Evolutionary conservation across 805 yeast species (phyloP), one percentile per base, ranked within the genome.

Genomic region (Lipomyces yamadae): DNA sequence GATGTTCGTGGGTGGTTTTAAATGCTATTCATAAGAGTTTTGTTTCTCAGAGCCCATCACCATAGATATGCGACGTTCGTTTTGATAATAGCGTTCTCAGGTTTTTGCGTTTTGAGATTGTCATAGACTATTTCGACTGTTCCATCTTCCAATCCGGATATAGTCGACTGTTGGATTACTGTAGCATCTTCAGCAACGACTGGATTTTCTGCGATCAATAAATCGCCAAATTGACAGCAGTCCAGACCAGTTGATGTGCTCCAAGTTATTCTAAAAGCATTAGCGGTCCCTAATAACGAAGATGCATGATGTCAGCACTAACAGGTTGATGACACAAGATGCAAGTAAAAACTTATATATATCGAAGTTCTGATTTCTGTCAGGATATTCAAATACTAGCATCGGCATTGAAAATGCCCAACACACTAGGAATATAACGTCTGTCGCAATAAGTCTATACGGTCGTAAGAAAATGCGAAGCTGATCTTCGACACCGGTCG

Each of bases 381-480:
- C 57, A 4, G 71, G 71, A 45, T 35, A 62, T 18, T 58, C 58
- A 18, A 67, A 29, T 6, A 61, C 56, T 32, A 68, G 39, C n/a
- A 61, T 45, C 3, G 71, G 71, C 13, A 67, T 52, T 4, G 63
- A 35, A 24, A 62, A 32, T 8, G 67, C 61, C 71, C 71, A 68
- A 10, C 60, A 42, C 3, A 58, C 62, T 11, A 67, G 29, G 32
- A 67, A 67, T n/a, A 48, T 32, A 7, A 65, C 34, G 39, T 68
- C 70, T 5, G 52, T 29, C 13, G 55, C 37, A 34, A 66, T 24
- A 15, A 50, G 24, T 30, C 66, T 45, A 11, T 29, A 30, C 3
- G 70, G 67, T 2, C 37, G 30, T 7, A 11, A 3, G 30, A 39
- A 66, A 5, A 58, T 18, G 8, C 35, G 50, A 29, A 58, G 32